Base-by-base conservation (phyloP, 1,139 yeast genomes). In the Meyerozyma athensensis region DNA sequence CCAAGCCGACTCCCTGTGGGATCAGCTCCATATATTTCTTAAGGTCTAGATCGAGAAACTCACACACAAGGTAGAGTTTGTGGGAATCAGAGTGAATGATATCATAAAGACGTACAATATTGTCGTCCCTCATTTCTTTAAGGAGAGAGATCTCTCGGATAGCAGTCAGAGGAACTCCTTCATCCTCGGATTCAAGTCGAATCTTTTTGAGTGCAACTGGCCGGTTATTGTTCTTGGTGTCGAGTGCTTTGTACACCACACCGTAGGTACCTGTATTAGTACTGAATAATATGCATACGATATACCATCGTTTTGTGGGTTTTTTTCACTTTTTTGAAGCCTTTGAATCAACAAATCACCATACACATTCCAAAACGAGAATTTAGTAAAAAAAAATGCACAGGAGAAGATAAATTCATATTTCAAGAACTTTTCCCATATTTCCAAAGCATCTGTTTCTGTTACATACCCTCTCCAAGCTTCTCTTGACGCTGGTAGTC, bases 81-180 rank as follows among this genome's bases (percentile, higher is more conserved):
- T 90, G 95, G 12, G 94, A 82, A 63, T 90, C 97, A n/a, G 96
- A 84, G 60, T 94, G 98, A 43, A 94, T 95, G 50, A 94, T 92
- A 59, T 94, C 96, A 59, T 84, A 87, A 37, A 94, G 70, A 36
- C 95, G 72, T 28, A 92, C 97, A 46, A 92, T 90, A 61, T 90
- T 89, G 50, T 86, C 95, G 61, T 92, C 95, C 45, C 86, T 77
- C 74, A 92, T 77, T 61, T 94, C 98, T 61, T 92, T 92, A 50
- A 92, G 71, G 35, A 94, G 73, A 1, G 97, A 90, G 49, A 92
- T 92, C 61, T 92, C 99, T 49, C 99, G 76, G 45, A 92, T 92
- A 2, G 99, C 97, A 0, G 99, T 94, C 14, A 96, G 86, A 5
- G 98, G 98, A 24, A 92, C 97, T 31, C 99, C 99, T 63, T 92